Base-by-base conservation (phyloP, 2,329 filamentous ascomycete genomes). In the Fusarium drepaniforme region DNA sequence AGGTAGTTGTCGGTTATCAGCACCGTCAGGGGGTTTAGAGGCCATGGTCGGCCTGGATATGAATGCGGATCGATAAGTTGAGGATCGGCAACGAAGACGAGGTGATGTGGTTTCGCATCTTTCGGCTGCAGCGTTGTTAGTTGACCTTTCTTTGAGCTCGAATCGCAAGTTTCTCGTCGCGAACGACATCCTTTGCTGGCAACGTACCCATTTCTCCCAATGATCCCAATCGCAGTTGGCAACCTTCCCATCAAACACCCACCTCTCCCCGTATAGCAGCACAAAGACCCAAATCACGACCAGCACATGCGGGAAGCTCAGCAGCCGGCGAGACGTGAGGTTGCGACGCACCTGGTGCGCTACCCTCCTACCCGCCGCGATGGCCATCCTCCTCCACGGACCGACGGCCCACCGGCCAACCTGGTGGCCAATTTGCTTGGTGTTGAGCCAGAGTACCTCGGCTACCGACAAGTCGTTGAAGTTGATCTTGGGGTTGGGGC, bases 1-100 rank as follows among this genome's bases (percentile, higher is more conserved):
- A 99, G 90, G 83, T 98, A 99, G 80, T 95, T 93, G 83, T 99
- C 97, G 66, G 96, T 97, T 77, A 98, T 84, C 30, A 84, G 80
- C 42, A 88, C 81, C 6, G 89, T 91, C 42, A 91, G 74, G 13
- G 88, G 82, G 71, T 86, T 88, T 21, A 92, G 80, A 30, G 88
- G 87, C 88, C 90, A 91, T 9, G 90, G 89, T 28, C 96, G 92
- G 77, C 93, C 95, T 3, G 95, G 94, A 80, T 98, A 98, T n/a
- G 95, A 97, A 83, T 98, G 94, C 65, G 95, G 94, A 83, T 98
- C 96, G 80, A 97, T 95, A 68, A 98, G 89, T 82, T 98, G 96
- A 51, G 96, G 96, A 80, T 98, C 96, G 71, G 96, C 95, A 75
- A 98, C 88, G 81, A 98, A 92, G 77, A 94, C 88, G 76, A 97